Percentiles rank a stretch among this genome's conserved stretches.
These are phyloP conservation scores for Monosporozyma solicola DNA, from an alignment of 805 yeast species.

Conservation along the genomic window DNA sequence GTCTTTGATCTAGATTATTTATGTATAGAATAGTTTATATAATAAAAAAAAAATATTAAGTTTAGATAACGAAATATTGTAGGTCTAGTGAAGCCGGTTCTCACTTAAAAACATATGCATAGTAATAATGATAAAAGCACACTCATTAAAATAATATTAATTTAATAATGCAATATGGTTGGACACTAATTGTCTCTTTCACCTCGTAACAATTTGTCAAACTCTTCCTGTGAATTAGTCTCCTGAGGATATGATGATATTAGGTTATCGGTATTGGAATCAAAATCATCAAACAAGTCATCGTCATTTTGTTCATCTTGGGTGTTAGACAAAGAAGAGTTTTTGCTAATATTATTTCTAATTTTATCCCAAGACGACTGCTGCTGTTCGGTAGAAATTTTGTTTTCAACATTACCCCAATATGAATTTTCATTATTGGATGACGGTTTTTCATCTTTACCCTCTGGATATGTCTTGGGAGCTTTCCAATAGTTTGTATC, in stretches of 20 bases:
- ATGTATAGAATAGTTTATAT: neutral
- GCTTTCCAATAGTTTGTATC: neutral
- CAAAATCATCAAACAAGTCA: neutral
- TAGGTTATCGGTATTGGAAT: neutral
- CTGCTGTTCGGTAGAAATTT: slow-evolving; percentile 9
- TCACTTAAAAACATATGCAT: neutral
- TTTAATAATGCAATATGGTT: neutral
- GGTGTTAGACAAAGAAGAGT: neutral
- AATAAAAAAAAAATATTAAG: neutral
- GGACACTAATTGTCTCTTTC: neutral
- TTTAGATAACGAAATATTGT: neutral
- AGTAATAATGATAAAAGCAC: no score
- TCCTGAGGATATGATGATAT: neutral
- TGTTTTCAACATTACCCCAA: neutral
- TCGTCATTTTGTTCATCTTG: neutral
- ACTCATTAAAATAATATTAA: no score
- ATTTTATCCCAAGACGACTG: slow-evolving; percentile 28
- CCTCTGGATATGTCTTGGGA: slow-evolving; percentile 10
- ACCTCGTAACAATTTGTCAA: slow-evolving; percentile 2
- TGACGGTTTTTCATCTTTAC: slow-evolving; percentile 4
- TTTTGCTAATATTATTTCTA: slow-evolving; percentile 13
- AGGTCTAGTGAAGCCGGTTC: neutral
- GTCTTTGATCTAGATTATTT: neutral
- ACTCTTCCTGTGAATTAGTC: neutral
- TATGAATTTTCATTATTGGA: neutral